These are phyloP conservation scores for Colletotrichum chlorophyti DNA, from an alignment of 2,329 filamentous ascomycete species.

Conservation along the genomic window DNA sequence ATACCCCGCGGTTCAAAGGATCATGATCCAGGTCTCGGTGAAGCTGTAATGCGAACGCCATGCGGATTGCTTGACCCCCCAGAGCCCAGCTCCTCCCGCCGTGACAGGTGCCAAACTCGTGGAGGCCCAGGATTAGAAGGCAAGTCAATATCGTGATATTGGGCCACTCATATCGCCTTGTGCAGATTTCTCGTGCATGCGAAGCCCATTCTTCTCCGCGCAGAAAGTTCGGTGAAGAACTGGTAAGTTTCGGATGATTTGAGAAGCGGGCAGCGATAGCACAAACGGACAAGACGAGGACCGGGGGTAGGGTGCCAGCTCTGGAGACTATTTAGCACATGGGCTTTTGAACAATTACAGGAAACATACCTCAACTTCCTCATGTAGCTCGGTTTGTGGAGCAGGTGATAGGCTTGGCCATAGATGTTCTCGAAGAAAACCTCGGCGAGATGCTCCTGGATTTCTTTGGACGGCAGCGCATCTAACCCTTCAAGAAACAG, in stretches of 20 bases:
- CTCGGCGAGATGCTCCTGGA: conserved; percentile 92
- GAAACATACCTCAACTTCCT: conserved; percentile 72
- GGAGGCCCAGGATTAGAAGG: conserved; percentile 84
- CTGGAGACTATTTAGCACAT: conserved; percentile 49
- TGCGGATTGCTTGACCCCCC: conserved; percentile 91
- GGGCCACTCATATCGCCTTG: conserved; percentile 88
- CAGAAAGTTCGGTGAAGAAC: conserved; percentile 76
- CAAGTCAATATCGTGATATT: conserved; percentile 96
- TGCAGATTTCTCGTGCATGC: conserved; percentile 84
- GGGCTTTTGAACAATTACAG: too few species aligned
- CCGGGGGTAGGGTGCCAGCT: conserved; percentile 82
- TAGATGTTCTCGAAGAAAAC: conserved; percentile 97
- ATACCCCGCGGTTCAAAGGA: conserved; percentile 67
- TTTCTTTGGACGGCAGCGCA: conserved; percentile 80
- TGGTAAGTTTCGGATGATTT: conserved; percentile 80
- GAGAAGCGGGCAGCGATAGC: conserved; percentile 96
- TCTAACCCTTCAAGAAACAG: conserved; percentile 84
- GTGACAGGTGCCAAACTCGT: conserved; percentile 97
- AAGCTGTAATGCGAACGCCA: conserved; percentile 94
- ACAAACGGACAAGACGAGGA: conserved; percentile 91
- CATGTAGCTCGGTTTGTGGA: conserved; percentile 98
- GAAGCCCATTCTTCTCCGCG: conserved; percentile 92
- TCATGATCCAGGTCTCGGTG: conserved; percentile 91
- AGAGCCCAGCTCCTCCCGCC: conserved; percentile 96
- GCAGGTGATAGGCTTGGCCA: conserved; percentile 90